These are phyloP conservation scores for Picea sitchensis DNA, from an alignment of 75 land plant genomes.

Conservation along the genomic window DNA sequence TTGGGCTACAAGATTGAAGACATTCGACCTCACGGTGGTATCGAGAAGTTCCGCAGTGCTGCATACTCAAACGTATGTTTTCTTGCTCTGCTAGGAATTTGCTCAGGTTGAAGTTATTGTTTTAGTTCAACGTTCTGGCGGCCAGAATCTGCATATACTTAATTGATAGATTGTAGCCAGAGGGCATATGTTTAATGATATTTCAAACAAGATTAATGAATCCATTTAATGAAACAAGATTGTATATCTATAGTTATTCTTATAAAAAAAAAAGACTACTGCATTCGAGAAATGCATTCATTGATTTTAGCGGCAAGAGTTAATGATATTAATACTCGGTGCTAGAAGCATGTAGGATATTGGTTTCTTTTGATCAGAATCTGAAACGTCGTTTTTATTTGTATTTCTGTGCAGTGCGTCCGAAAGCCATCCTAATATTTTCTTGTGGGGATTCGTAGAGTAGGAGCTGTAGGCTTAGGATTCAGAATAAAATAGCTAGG, in stretches of 20 bases:
- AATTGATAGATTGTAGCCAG: no score
- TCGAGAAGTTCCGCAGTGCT: constrained; percentile 79
- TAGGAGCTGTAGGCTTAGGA: no score
- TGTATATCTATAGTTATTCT: no score
- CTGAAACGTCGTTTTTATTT: not conserved
- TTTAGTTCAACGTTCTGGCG: not conserved
- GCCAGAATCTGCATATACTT: not conserved
- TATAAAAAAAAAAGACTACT: no score
- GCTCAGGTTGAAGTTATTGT: not conserved
- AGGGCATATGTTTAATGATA: no score
- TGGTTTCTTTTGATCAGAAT: not conserved
- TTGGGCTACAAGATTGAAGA: constrained; percentile 84
- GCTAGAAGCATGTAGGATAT: not conserved
- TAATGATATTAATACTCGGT: not conserved
- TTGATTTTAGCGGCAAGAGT: not conserved
- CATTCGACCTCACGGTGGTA: constrained; percentile 78
- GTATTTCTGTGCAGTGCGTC: constrained; percentile 57
- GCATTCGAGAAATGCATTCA: no score
- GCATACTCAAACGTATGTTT: constrained; percentile 75
- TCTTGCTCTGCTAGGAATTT: not conserved
- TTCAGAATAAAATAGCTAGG: no score
- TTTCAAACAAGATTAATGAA: no score
- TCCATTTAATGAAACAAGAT: no score
- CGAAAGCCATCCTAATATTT: constrained; percentile 76
- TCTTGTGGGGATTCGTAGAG: no score